These are phyloP conservation scores for Starmerella bombicola DNA, from an alignment of 805 yeast species.

Conservation along the genomic window DNA sequence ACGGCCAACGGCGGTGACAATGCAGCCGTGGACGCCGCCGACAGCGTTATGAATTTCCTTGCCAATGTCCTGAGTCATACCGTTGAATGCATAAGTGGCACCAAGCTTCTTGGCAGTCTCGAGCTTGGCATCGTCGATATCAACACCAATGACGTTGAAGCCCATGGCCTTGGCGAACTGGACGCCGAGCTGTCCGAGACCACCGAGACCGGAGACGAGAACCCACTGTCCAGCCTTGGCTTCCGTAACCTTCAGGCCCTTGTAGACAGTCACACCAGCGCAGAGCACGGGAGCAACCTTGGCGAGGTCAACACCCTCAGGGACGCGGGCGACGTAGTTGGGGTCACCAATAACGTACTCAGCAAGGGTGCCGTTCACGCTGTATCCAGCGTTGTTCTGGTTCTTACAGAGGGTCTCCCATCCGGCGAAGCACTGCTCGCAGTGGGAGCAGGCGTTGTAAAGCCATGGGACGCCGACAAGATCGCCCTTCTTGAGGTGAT, in stretches of 20 bases:
- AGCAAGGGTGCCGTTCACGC: conserved; percentile 85
- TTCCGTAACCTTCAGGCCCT: conserved; percentile 72
- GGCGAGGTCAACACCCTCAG: conserved; percentile 62
- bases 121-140: conserved; percentile 55
- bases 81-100: conserved; percentile 48
- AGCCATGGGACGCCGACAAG: conserved; percentile 77
- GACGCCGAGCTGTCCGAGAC: conserved; percentile 60
- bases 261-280: conserved; percentile 87
- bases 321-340: conserved; percentile 70
- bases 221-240: conserved; percentile 63
- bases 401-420: conserved; percentile 59
- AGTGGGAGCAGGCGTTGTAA: conserved; percentile 60
- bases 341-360: conserved; percentile 85
- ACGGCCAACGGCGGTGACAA: conserved; percentile 65
- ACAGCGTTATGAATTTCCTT: conserved; percentile 41
- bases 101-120: conserved; percentile 42
- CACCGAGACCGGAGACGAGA: conserved; percentile 67
- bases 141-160: conserved; percentile 56
- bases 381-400: conserved; percentile 71
- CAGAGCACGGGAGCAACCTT: conserved; percentile 70
- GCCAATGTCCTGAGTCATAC: conserved; percentile 44
- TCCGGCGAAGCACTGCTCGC: conserved; percentile 60
- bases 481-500: conserved; percentile 65
- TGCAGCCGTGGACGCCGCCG: conserved; percentile 68
- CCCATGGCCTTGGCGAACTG: conserved; percentile 75